A percentile compares a stretch with the other conserved stretches of the same genome.
These are phyloP conservation scores for Gypsophila paniculata DNA, from an alignment of 179 eudicot genomes.

Conservation along the genomic window DNA sequence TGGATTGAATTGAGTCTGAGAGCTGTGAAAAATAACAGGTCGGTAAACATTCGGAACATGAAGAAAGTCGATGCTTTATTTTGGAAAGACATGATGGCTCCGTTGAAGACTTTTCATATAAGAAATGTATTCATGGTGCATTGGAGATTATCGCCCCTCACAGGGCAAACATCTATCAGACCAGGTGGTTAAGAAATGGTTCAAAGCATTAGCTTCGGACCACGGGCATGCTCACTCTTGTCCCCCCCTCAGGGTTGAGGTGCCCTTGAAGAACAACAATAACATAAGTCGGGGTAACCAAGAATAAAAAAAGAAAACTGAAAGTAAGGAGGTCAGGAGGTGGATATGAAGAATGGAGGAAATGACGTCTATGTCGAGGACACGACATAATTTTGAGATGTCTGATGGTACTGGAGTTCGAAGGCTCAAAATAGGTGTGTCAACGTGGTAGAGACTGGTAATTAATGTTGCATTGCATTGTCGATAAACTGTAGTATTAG, in stretches of 20 bases:
- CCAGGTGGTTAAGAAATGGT: slow-evolving; percentile 37
- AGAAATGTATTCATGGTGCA: slow-evolving; percentile 55
- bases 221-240: slow-evolving; percentile 10
- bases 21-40: slow-evolving; percentile 37
- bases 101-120: slow-evolving; percentile 69
- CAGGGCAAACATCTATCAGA: slow-evolving; percentile 43
- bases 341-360: background rate
- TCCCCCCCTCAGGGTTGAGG: slow-evolving; percentile 1
- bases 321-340: background rate
- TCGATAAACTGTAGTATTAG: slow-evolving; percentile 1
- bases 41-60: slow-evolving; percentile 46
- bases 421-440: background rate
- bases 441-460: background rate
- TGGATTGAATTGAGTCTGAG: slow-evolving; percentile 6
- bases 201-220: slow-evolving; percentile 16
- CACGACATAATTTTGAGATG: background rate
- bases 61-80: slow-evolving; percentile 56
- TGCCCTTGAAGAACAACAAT: background rate
- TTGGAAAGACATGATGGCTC: slow-evolving; percentile 60
- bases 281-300: background rate
- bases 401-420: background rate
- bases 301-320: background rate
- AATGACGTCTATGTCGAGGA: background rate
- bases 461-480: slow-evolving; percentile 30
- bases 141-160: slow-evolving; percentile 50